Percentiles rank a stretch among this genome's conserved stretches.
Conservation (phyloP, 345 rosid species). For the Acer saccharum region DNA sequence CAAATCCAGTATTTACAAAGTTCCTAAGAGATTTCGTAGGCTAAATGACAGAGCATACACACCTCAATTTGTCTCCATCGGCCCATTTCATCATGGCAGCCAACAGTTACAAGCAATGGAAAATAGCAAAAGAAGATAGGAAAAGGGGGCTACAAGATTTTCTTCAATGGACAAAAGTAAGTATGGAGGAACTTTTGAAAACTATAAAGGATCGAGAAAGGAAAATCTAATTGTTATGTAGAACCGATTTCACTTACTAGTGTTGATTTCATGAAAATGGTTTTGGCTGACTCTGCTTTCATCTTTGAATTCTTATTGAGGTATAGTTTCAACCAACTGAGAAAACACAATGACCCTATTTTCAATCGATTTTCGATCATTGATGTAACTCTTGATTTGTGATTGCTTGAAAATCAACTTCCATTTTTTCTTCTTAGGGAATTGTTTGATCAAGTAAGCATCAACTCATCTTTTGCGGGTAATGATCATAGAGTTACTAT, state of each 20-base stretch:
- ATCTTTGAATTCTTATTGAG: slow-evolving; percentile 18
- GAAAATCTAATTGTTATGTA: slow-evolving; percentile 7
- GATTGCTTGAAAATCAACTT: slow-evolving; percentile 34
- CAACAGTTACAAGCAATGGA: slow-evolving; percentile 15
- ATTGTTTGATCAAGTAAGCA: neutral
- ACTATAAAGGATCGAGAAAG: neutral
- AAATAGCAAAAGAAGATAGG: slow-evolving; percentile 18
- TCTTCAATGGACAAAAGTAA: neutral
- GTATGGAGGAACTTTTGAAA: neutral
- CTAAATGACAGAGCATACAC: slow-evolving; percentile 3
- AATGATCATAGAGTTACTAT: neutral
- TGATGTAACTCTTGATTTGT: slow-evolving; percentile 10
- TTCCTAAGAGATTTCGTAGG: neutral
- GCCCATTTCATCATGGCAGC: slow-evolving; percentile 21
- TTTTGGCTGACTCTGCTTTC: slow-evolving; percentile 19
- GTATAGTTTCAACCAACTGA: neutral
- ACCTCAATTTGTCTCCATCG: slow-evolving; percentile 19
- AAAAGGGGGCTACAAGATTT: slow-evolving; percentile 14
- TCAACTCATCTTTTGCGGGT: neutral
- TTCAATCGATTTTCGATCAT: slow-evolving; percentile 8
- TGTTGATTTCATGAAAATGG: slow-evolving; percentile 21
- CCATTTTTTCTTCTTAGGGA: slow-evolving; percentile 26
- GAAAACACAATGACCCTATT: neutral
- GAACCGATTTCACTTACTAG: neutral
- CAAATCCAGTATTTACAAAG: slow-evolving; percentile 21